Conservation (phyloP, 176 grass and related monocot species). For the Phoenix roebelenii region DNA sequence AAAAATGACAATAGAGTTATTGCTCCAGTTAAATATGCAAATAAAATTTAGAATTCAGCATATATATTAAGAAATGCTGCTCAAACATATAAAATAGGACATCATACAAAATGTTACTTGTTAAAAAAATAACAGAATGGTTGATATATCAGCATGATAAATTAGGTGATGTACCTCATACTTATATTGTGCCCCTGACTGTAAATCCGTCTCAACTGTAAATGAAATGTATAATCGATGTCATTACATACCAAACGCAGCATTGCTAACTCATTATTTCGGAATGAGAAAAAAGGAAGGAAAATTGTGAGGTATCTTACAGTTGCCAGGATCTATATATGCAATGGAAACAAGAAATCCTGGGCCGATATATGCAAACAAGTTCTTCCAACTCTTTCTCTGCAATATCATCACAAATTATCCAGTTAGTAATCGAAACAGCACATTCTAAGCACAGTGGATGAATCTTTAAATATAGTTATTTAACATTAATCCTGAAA, state of each 20-base stretch:
- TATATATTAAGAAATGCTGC: no score
- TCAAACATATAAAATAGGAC: no score
- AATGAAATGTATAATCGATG: constrained; percentile 7
- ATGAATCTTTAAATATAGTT: no score
- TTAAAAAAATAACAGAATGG: no score
- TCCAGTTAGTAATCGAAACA: constrained; percentile 4
- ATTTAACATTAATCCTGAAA: no score
- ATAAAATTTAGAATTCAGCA: no score
- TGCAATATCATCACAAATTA: constrained; percentile 26
- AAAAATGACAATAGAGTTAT: not conserved
- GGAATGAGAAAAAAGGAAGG: constrained; percentile 1
- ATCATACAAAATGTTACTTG: no score
- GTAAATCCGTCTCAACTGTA: constrained; percentile 92
- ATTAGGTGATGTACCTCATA: constrained; percentile 59
- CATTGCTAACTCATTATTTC: not conserved
- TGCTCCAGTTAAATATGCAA: no score
- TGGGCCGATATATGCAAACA: constrained; percentile 86
- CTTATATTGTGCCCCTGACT: constrained; percentile 86
- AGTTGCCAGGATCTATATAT: constrained; percentile 97
- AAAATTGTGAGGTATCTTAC: constrained; percentile 35
- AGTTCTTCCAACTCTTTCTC: constrained; percentile 90
- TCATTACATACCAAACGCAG: constrained; percentile 14
- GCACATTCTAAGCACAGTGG: no score
- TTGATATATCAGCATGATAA: no score
- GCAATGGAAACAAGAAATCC: constrained; percentile 96